Evolutionary conservation across 2,329 filamentous ascomycete species (phyloP).

Genomic region (Arachnopeziza araneosa): DNA sequence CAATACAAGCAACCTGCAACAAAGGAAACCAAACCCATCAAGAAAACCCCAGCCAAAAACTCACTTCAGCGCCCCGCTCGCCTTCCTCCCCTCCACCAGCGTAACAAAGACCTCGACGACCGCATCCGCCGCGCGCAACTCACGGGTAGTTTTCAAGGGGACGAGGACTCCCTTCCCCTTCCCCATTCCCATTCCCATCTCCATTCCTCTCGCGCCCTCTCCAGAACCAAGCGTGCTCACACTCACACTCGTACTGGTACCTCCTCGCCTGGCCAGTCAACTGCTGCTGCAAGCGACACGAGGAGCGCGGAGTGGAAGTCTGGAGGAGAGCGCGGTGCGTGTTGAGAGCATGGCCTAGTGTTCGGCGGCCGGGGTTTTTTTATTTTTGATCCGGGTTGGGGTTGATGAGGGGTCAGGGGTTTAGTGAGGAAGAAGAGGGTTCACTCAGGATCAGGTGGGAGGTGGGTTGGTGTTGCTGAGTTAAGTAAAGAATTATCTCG

Average conservation of each 20-base stretch:
- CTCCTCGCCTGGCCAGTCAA: background rate
- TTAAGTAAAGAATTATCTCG: background rate
- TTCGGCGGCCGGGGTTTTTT: no score
- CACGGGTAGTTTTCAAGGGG: conserved; percentile 59
- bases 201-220: background rate
- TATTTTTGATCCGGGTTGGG: no score
- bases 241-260: background rate
- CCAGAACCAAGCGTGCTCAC: background rate
- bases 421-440: no score
- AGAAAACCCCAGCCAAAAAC: conserved; percentile 20
- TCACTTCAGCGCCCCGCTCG: conserved; percentile 68
- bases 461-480: background rate
- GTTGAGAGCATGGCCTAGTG: background rate
- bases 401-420: no score
- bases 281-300: no score
- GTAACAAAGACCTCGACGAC: conserved; percentile 64
- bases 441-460: no score
- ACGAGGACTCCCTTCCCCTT: conserved; percentile 36
- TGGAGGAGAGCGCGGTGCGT: no score
- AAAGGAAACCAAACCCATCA: no score
- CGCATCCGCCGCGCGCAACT: conserved; percentile 53
- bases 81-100: conserved; percentile 63
- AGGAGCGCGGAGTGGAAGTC: background rate
- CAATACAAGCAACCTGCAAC: no score
- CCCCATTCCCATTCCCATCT: background rate